These are phyloP conservation scores for Russula lepida DNA, from an alignment of 768 basidiomycete genomes.

Conservation along the genomic window DNA sequence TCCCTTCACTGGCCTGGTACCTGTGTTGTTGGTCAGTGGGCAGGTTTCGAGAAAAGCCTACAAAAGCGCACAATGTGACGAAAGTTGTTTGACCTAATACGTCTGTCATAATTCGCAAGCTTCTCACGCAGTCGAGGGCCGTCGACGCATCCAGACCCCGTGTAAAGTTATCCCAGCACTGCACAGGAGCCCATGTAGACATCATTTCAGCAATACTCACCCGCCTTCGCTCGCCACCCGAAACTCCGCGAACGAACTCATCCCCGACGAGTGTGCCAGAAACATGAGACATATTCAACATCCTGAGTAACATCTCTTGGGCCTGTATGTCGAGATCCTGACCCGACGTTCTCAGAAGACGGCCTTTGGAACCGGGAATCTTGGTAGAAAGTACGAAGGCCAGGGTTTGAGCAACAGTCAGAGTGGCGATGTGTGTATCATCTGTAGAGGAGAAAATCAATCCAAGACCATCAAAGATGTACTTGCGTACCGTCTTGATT, in stretches of 20 bases:
- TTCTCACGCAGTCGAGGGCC: constrained; percentile 77
- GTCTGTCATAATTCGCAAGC: constrained; percentile 76
- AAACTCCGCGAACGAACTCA: constrained; percentile 76
- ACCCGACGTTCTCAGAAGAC: constrained; percentile 56
- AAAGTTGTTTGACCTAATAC: constrained; percentile 73
- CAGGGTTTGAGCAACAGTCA: constrained; percentile 74
- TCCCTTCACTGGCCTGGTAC: constrained; percentile 65
- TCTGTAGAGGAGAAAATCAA: constrained; percentile 36
- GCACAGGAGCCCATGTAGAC: constrained; percentile 69
- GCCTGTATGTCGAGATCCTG: constrained; percentile 50
- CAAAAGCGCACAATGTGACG: constrained; percentile 51
- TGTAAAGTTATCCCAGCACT: constrained; percentile 81
- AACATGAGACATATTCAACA: constrained; percentile 83
- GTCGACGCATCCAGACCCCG: constrained; percentile 80
- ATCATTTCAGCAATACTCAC: constrained; percentile 84
- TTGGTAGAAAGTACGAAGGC: constrained; percentile 63
- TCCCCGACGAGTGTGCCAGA: constrained; percentile 73
- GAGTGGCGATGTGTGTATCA: constrained; percentile 73
- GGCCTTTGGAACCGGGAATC: constrained; percentile 65
- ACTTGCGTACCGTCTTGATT: constrained; percentile 56
- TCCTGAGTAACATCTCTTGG: constrained; percentile 54
- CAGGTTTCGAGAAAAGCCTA: background rate
- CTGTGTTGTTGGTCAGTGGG: constrained; percentile 17
- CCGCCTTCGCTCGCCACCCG: constrained; percentile 73
- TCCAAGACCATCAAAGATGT: constrained; percentile 19